phyloP scores from a whole-genome alignment of 2,329 filamentous ascomycete genomes.

The Zasmidium citrigriseum region DNA sequence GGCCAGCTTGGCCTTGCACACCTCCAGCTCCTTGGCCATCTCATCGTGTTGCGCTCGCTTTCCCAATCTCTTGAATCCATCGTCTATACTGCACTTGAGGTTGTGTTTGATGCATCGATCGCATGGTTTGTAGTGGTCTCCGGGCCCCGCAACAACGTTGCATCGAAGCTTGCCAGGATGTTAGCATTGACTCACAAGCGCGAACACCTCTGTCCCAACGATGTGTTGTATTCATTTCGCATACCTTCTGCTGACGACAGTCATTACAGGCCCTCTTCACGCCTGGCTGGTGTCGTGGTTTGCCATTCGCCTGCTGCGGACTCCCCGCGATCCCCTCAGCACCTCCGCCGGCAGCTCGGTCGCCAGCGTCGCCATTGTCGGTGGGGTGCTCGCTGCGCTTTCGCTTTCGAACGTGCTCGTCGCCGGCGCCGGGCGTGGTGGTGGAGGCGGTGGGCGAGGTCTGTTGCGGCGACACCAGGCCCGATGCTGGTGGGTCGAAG shows the following conservation, averaged over 20 bases:
- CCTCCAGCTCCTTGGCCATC: slow-evolving; percentile 80
- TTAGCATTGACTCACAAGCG: slow-evolving; percentile 6
- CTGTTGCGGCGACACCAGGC: slow-evolving; percentile 20
- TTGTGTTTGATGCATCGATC: slow-evolving; percentile 76
- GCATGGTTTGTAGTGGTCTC: slow-evolving; percentile 65
- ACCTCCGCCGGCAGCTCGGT: slow-evolving; percentile 16
- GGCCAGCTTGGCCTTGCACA: slow-evolving; percentile 42
- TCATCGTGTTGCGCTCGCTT: slow-evolving; percentile 82
- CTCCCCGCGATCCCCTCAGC: slow-evolving; percentile 20
- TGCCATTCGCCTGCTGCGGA: slow-evolving; percentile 18
- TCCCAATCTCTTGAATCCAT: slow-evolving; percentile 81
- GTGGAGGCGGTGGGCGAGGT: slow-evolving; percentile 18
- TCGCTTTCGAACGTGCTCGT: slow-evolving; percentile 19
- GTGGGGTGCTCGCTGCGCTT: slow-evolving; percentile 19
- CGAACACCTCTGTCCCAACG: too few relatives aligned
- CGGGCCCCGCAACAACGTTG: slow-evolving; percentile 77
- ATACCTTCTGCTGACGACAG: slow-evolving; percentile 81
- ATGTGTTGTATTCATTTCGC: slow-evolving; percentile 6
- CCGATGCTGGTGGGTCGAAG: slow-evolving; percentile 24
- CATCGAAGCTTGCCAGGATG: slow-evolving; percentile 65
- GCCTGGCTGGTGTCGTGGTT: slow-evolving; percentile 43
- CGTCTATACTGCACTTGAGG: slow-evolving; percentile 82
- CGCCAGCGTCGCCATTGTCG: slow-evolving; percentile 18
- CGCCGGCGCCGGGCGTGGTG: slow-evolving; percentile 9
- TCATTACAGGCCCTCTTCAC: slow-evolving; percentile 81